A percentile compares a stretch with the other conserved stretches of the same genome.
These are phyloP conservation scores for Pleurotus giganteus DNA, from an alignment of 768 basidiomycete species.

Conservation along the genomic window DNA sequence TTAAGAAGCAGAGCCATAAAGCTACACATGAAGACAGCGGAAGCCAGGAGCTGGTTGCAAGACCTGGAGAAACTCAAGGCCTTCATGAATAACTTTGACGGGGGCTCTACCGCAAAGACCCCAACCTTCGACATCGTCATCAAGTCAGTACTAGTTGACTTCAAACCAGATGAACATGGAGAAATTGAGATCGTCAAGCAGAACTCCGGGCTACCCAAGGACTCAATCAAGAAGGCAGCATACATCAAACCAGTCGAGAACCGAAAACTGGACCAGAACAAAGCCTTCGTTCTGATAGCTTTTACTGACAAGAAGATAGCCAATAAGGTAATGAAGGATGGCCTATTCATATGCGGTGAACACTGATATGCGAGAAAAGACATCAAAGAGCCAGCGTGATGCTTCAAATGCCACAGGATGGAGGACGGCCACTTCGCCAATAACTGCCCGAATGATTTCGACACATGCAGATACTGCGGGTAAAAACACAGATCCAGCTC, in stretches of 20 bases:
- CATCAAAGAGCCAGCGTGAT: not conserved
- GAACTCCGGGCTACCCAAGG: constrained; percentile 9
- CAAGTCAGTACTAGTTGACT: constrained; percentile 20
- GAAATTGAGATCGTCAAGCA: constrained; percentile 12
- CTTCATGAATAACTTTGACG: constrained; percentile 14
- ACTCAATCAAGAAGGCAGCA: constrained; percentile 11
- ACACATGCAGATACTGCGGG: not conserved
- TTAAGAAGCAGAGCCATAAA: constrained; percentile 15
- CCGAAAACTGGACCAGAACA: constrained; percentile 15
- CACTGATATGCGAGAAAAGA: constrained; percentile 11
- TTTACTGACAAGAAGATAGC: constrained; percentile 14
- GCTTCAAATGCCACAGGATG: constrained; percentile 3
- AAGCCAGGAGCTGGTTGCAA: constrained; percentile 18
- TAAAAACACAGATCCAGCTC: not conserved
- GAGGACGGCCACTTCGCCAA: not conserved
- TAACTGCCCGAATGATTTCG: not conserved
- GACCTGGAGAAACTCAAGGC: not conserved
- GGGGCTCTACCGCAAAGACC: constrained; percentile 7
- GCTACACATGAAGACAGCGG: constrained; percentile 11
- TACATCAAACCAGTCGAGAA: constrained; percentile 24
- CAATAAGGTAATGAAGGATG: constrained; percentile 13
- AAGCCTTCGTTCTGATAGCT: constrained; percentile 21
- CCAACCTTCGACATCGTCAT: constrained; percentile 13
- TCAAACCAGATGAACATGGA: constrained; percentile 7
- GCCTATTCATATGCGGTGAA: constrained; percentile 17